These are phyloP conservation scores for Dioscorea dumetorum DNA, from an alignment of 106 monocot species.

Conservation along the genomic window DNA sequence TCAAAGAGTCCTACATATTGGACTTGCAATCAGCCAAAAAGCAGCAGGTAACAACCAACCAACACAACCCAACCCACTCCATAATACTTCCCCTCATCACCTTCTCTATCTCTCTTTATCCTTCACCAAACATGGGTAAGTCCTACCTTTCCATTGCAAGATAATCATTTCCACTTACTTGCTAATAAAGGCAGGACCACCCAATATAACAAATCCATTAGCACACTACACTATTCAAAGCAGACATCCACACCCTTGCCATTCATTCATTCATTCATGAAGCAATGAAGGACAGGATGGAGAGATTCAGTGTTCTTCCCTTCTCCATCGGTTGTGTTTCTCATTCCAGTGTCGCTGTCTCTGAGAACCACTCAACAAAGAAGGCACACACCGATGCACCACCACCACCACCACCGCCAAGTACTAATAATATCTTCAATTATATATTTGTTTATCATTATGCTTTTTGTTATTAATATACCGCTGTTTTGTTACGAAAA, in stretches of 20 bases:
- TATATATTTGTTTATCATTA: neutral
- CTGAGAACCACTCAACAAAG: constrained; percentile 18
- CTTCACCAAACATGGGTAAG: constrained; percentile 21
- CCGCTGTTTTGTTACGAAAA: no score
- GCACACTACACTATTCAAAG: constrained; percentile 4
- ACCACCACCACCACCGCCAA: neutral
- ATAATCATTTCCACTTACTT: constrained; percentile 28
- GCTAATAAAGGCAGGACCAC: constrained; percentile 30
- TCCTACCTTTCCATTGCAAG: constrained; percentile 4
- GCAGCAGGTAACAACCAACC: constrained; percentile 21
- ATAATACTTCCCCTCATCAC: constrained; percentile 4
- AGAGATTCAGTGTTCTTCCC: constrained; percentile 54
- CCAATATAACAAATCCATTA: constrained; percentile 14
- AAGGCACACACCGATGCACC: constrained; percentile 22
- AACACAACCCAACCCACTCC: constrained; percentile 29
- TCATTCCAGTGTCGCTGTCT: constrained; percentile 58
- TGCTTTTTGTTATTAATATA: no score
- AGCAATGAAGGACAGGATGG: constrained; percentile 31
- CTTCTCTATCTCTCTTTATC: constrained; percentile 5
- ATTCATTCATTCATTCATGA: constrained; percentile 1
- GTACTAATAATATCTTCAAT: no score
- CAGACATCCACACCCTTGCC: neutral
- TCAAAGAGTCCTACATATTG: constrained; percentile 25
- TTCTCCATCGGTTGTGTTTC: constrained; percentile 73
- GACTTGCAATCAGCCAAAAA: constrained; percentile 25